phyloP scores from a whole-genome alignment of 768 basidiomycete genomes.

The Pilatotrama ljubarskyi region DNA sequence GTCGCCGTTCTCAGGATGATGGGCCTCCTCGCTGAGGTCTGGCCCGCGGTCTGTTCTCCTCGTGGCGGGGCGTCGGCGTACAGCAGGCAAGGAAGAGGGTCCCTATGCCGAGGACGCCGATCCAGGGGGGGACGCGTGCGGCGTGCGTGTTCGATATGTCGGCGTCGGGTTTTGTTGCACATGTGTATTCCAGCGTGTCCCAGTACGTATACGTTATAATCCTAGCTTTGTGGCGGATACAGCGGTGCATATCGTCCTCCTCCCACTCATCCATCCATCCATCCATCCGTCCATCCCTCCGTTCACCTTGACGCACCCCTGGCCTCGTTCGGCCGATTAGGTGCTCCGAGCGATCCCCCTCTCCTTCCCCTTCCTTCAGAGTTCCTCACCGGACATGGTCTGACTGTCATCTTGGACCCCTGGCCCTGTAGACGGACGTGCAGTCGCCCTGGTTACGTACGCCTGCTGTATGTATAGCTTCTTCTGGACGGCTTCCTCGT shows the following conservation, averaged over 20 bases:
- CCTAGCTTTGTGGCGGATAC: neutral
- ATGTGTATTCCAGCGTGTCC: slow-evolving; percentile 16
- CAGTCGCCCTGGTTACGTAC: slow-evolving; percentile 12
- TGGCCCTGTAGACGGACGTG: slow-evolving; percentile 8
- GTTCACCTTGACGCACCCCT: neutral
- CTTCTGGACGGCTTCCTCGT: neutral
- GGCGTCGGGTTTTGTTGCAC: neutral
- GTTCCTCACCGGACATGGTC: neutral
- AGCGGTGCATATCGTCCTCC: neutral
- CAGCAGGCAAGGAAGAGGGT: neutral
- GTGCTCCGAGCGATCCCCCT: neutral
- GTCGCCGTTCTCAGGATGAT: slow-evolving; percentile 1
- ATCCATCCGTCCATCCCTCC: neutral
- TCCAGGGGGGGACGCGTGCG: neutral
- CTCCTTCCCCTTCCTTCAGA: neutral
- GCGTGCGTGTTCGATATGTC: neutral
- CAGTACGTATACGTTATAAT: slow-evolving; percentile 21
- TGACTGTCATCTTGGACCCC: neutral
- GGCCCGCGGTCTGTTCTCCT: neutral
- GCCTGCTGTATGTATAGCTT: slow-evolving; percentile 12
- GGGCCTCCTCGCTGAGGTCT: neutral
- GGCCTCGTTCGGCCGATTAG: neutral
- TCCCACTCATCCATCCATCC: no score
- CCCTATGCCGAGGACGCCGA: no score
- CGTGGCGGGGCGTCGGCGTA: slow-evolving; percentile 1